A percentile compares a stretch with the other conserved stretches of the same genome.
Conservation (phyloP, 169 alveolate species). For the Theileria luwenshuni region DNA sequence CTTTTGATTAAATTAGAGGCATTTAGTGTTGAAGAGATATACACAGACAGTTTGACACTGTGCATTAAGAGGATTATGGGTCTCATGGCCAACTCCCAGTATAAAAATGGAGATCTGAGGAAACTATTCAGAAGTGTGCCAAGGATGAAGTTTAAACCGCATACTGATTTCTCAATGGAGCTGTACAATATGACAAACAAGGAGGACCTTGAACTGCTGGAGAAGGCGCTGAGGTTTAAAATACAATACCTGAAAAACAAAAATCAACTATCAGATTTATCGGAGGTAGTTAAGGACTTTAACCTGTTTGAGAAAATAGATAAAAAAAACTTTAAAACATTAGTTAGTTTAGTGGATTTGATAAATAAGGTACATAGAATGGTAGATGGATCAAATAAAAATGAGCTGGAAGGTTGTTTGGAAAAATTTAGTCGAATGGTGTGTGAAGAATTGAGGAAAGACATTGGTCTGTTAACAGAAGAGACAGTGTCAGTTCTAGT, state of each 20-base stretch:
- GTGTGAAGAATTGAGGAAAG: not conserved
- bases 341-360: not conserved
- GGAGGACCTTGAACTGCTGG: not conserved
- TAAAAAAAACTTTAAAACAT: not conserved
- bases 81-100: not conserved
- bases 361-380: not conserved
- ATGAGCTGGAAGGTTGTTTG: not conserved
- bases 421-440: slow-evolving; percentile 1
- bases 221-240: slow-evolving; percentile 5
- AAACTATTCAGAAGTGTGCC: not conserved
- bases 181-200: not conserved
- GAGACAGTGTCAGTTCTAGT: not conserved
- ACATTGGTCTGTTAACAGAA: not conserved
- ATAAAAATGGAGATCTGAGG: not conserved
- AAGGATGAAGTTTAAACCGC: not conserved
- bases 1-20: not conserved
- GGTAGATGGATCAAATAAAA: not conserved
- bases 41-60: not conserved
- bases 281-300: not conserved
- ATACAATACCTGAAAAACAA: not conserved
- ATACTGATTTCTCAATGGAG: not conserved
- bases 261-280: not conserved
- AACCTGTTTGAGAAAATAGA: not conserved
- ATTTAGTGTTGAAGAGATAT: not conserved
- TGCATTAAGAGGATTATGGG: not conserved